Percentiles rank a stretch among this genome's conserved stretches.
These are phyloP conservation scores for Epichloe typhina DNA, from an alignment of 2,329 filamentous ascomycete species.

Conservation along the genomic window DNA sequence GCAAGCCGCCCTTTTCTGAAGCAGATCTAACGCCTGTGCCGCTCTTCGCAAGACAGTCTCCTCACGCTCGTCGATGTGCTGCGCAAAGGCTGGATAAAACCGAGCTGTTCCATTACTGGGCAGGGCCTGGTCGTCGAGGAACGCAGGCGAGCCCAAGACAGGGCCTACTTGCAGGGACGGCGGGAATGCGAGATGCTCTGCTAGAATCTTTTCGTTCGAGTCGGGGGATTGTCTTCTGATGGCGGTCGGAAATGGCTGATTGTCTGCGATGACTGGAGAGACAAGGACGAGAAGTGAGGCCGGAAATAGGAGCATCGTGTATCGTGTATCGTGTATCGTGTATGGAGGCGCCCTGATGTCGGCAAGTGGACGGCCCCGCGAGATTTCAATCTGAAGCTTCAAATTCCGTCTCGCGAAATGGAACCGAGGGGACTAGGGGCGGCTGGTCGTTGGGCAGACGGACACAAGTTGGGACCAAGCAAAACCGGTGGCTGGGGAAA, in stretches of 20 bases:
- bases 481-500: neutral
- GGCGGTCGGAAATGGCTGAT: slow-evolving; percentile 37
- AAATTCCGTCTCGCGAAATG: neutral
- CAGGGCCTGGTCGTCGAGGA: slow-evolving; percentile 12
- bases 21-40: slow-evolving; percentile 30
- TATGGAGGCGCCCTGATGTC: slow-evolving; percentile 1
- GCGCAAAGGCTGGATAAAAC: slow-evolving; percentile 36
- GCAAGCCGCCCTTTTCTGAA: slow-evolving; percentile 51
- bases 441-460: neutral
- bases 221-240: slow-evolving; percentile 60
- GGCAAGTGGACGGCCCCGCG: neutral
- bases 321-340: neutral
- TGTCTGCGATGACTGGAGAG: slow-evolving; percentile 21
- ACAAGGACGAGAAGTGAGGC: slow-evolving; percentile 12
- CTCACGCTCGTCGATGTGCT: slow-evolving; percentile 25
- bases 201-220: slow-evolving; percentile 59
- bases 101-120: slow-evolving; percentile 9
- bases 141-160: slow-evolving; percentile 15
- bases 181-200: slow-evolving; percentile 48
- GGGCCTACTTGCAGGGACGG: slow-evolving; percentile 9
- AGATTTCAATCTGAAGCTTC: neutral
- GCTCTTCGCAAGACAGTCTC: slow-evolving; percentile 27
- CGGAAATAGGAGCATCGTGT: slow-evolving; percentile 1
- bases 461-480: neutral
- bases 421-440: no score